Conservation (phyloP, 768 basidiomycete species). For the Suillus tomentosus region DNA sequence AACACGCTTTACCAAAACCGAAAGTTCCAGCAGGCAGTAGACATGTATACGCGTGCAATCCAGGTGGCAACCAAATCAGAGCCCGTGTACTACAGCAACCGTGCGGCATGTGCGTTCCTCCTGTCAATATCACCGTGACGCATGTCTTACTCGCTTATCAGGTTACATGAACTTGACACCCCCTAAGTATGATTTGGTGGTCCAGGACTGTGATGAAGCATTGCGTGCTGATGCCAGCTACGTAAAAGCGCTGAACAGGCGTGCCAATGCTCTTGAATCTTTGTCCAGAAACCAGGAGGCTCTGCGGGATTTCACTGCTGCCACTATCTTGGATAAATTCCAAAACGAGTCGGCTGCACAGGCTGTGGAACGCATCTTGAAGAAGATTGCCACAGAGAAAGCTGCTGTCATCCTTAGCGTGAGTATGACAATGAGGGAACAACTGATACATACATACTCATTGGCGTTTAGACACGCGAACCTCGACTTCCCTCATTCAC, state of each 20-base stretch:
- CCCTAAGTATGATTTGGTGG: constrained; percentile 78
- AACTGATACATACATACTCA: neutral
- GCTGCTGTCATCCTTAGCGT: constrained; percentile 73
- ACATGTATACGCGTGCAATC: constrained; percentile 76
- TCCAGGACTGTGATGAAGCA: constrained; percentile 88
- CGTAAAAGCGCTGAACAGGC: constrained; percentile 88
- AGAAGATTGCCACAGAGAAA: constrained; percentile 73
- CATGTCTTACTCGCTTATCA: neutral
- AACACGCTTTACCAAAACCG: constrained; percentile 69
- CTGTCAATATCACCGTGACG: neutral
- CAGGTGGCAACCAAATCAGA: constrained; percentile 75
- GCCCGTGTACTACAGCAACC: constrained; percentile 95
- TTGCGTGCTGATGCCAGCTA: constrained; percentile 82
- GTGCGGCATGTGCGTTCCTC: constrained; percentile 81
- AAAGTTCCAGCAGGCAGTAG: constrained; percentile 59
- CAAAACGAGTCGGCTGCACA: constrained; percentile 75
- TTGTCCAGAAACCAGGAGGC: constrained; percentile 76
- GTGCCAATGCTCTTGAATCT: constrained; percentile 82
- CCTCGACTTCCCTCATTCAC: constrained; percentile 85
- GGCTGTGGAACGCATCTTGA: constrained; percentile 90
- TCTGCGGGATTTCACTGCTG: constrained; percentile 92
- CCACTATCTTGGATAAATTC: constrained; percentile 93
- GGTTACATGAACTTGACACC: constrained; percentile 92
- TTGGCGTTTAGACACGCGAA: constrained; percentile 54
- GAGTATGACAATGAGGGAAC: constrained; percentile 20